phyloP scores from a whole-genome alignment of 495 filamentous ascomycete genomes.

The Podospora anserina region DNA sequence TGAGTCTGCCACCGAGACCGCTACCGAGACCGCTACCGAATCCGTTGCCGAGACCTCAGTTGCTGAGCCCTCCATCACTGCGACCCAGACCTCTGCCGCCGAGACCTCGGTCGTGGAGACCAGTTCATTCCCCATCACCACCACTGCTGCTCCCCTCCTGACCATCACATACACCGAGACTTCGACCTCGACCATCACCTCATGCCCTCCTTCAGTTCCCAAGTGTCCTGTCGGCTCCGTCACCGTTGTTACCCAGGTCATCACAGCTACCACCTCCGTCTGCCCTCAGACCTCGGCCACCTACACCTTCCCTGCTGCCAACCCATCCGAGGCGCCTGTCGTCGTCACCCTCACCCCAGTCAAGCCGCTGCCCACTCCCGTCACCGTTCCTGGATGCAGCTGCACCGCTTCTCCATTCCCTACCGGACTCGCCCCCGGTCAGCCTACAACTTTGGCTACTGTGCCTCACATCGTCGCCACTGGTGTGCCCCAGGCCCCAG shows the following conservation, averaged over 20 bases:
- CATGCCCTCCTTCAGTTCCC: conserved; percentile 55
- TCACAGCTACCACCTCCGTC: conserved; percentile 25
- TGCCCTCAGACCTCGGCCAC: conserved; percentile 26
- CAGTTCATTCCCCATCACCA: conserved; percentile 26
- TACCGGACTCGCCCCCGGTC: neutral
- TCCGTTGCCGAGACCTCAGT: neutral
- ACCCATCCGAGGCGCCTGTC: conserved; percentile 46
- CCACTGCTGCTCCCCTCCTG: conserved; percentile 43
- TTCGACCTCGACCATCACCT: conserved; percentile 56
- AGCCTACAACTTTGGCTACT: neutral
- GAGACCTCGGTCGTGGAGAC: neutral
- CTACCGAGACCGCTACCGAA: conserved; percentile 7
- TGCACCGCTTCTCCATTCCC: neutral
- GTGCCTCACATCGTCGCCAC: neutral
- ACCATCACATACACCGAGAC: conserved; percentile 45
- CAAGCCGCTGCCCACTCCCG: neutral
- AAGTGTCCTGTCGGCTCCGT: conserved; percentile 46
- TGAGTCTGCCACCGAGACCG: conserved; percentile 18
- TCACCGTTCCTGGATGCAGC: neutral
- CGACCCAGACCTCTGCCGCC: neutral
- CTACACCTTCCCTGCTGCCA: conserved; percentile 18
- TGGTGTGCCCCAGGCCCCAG: neutral
- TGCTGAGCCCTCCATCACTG: neutral
- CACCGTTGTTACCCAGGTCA: conserved; percentile 30
- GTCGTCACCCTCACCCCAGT: conserved; percentile 55